Percentiles rank a stretch among this genome's conserved stretches.
Conservation (phyloP, 306 rosid genomes). For the Medicago arabica region DNA sequence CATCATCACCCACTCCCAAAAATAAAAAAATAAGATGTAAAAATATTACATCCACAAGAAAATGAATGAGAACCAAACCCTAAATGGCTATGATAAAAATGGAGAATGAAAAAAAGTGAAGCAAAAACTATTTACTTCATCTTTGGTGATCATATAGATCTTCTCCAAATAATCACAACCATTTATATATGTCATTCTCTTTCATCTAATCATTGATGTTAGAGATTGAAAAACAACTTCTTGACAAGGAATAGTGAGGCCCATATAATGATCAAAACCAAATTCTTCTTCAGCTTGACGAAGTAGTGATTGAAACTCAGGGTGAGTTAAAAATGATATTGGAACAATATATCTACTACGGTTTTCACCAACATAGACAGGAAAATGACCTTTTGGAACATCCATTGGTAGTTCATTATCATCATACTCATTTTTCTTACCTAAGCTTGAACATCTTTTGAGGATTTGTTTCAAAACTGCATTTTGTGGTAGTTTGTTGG, state of each 20-base stretch:
- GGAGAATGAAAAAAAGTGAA: constrained; percentile 64
- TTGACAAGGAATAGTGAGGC: constrained; percentile 92
- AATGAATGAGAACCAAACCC: constrained; percentile 20
- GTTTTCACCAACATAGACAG: constrained; percentile 88
- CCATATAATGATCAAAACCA: constrained; percentile 93
- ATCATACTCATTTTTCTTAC: constrained; percentile 55
- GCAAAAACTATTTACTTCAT: constrained; percentile 55
- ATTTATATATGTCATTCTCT: not conserved
- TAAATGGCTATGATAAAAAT: constrained; percentile 60
- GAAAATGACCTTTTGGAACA: constrained; percentile 91
- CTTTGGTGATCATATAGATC: constrained; percentile 53
- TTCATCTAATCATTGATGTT: constrained; percentile 74
- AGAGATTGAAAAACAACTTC: constrained; percentile 83
- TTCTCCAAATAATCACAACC: constrained; percentile 52
- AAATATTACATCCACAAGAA: constrained; percentile 40
- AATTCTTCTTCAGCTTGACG: constrained; percentile 93
- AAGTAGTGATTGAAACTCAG: constrained; percentile 81
- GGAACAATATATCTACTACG: constrained; percentile 86
- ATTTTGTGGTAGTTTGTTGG: constrained; percentile 71
- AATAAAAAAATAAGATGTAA: not conserved
- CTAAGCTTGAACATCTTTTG: constrained; percentile 80
- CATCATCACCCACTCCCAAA: not conserved
- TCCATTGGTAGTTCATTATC: constrained; percentile 73
- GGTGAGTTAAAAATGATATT: constrained; percentile 79
- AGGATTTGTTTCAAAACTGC: constrained; percentile 82